These are phyloP conservation scores for Warburgia ugandensis DNA, from an alignment of 164 flowering plant genomes.

Conservation along the genomic window DNA sequence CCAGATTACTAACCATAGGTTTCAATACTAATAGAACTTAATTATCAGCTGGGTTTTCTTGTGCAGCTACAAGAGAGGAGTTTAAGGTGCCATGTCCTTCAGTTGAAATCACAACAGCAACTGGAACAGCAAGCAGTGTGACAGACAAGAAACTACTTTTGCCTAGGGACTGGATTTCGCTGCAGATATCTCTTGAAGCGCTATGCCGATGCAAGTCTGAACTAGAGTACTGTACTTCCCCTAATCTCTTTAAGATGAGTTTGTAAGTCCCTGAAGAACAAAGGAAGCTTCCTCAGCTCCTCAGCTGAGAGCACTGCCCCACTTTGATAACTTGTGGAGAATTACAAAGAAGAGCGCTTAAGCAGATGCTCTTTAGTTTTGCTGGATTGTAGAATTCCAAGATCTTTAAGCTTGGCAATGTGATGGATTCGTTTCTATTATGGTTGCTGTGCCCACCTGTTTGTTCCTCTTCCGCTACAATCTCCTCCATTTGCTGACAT, in stretches of 20 bases:
- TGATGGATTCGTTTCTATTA: background rate
- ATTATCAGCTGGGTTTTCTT: background rate
- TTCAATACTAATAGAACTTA: background rate
- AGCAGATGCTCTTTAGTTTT: background rate
- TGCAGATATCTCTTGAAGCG: no score
- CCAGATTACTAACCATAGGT: background rate
- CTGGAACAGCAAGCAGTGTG: no score
- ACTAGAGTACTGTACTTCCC: no score
- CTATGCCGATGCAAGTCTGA: no score
- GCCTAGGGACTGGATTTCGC: no score
- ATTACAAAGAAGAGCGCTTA: background rate
- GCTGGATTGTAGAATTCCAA: background rate
- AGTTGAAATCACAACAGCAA: slow-evolving; percentile 21
- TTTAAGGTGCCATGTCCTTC: slow-evolving; percentile 35
- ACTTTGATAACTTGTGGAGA: background rate
- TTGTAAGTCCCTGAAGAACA: background rate
- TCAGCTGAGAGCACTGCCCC: background rate
- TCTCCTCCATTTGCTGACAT: slow-evolving; percentile 1
- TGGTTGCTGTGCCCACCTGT: background rate
- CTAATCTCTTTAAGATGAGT: background rate
- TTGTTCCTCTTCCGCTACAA: background rate
- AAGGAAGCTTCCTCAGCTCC: background rate
- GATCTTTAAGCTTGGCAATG: background rate
- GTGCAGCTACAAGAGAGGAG: slow-evolving; percentile 50
- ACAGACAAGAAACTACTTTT: no score